Percentiles rank a stretch among this genome's conserved stretches.
These are phyloP conservation scores for Yamadazyma sp. DNA, from an alignment of 805 yeast genomes.

Conservation along the genomic window DNA sequence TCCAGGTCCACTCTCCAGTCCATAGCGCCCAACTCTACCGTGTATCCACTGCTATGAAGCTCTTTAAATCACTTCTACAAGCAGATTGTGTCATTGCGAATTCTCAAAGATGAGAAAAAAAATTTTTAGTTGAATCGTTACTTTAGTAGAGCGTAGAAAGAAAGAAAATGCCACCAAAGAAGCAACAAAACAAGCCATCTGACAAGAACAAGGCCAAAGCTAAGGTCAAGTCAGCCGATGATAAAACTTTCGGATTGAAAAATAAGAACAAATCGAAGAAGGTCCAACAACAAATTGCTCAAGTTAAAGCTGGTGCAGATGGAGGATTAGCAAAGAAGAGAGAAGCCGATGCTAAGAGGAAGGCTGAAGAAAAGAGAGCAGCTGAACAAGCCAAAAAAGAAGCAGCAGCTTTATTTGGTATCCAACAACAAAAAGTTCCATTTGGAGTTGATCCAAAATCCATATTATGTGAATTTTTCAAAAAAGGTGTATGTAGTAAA, in stretches of 20 bases:
- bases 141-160: too few species aligned
- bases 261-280: conserved; percentile 93
- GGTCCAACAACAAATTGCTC: conserved; percentile 65
- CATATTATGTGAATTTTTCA: conserved; percentile 85
- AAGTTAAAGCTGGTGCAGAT: conserved; percentile 42
- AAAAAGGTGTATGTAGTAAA: conserved; percentile 79
- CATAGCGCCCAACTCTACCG: too few species aligned
- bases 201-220: conserved; percentile 67
- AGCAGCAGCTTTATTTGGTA: conserved; percentile 73
- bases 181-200: conserved; percentile 47
- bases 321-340: conserved; percentile 57
- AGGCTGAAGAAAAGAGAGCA: conserved; percentile 80
- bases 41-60: too few species aligned
- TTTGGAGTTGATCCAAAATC: conserved; percentile 98
- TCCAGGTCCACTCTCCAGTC: too few species aligned
- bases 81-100: too few species aligned
- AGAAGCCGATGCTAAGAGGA: conserved; percentile 70
- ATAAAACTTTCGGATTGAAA: conserved; percentile 93
- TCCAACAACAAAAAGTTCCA: conserved; percentile 81
- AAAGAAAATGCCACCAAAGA: conserved; percentile 76
- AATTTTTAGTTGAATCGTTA: too few species aligned
- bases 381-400: conserved; percentile 87
- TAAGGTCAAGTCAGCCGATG: conserved; percentile 62
- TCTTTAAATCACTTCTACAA: too few species aligned
- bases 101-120: too few species aligned